Base-by-base conservation (phyloP, 768 basidiomycete species). In the Daedaleopsis nitida region DNA sequence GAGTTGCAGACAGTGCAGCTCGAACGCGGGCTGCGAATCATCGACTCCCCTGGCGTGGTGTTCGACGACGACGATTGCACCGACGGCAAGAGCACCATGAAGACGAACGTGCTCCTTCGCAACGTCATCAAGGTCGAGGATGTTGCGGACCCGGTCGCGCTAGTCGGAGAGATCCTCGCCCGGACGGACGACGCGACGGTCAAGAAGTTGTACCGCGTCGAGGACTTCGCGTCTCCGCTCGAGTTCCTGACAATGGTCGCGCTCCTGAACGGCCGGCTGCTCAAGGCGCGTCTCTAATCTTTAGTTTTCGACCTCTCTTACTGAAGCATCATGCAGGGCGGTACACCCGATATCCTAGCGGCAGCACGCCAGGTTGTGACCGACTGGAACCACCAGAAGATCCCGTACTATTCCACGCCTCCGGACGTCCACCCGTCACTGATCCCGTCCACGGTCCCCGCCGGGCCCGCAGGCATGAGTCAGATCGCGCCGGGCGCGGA, bases 31-130 rank as follows among this genome's bases (percentile, higher is more conserved):
- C 82, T 99, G 69, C 86, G 89, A 58, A 88, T 98, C 38, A 82
- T 98, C 7, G 97, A 98, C 74, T 98, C 95, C 39, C 96, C 97
- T 0, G 97, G 96, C 62, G 94, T 98, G n/a, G 91, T 99, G 1
- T 93, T 97, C 66, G 93, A 95, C 62, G 92, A 94, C 58, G 86
- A 91, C 58, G 82, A 86, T 51, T 71, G 80, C 51, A 65, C 83
- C 74, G 74, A 75, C 48, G 77, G 73, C 23, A 86, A 84, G 57
- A 79, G 80, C 23, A 58, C 59, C 24, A 73, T 70, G 32, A 79
- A 74, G 55, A 76, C 74, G 5, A 88, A 86, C 66, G 79, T 96
- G 14, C 79, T 97, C 34, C 79, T 97, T 10, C 79, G 94, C 21
- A 97, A 97, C 67, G 93, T 95, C 35, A 81, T 96, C 62, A 94